Evolutionary conservation across 148 eudicot genomes (phyloP).

Genomic region (Nepenthes mirabilis): DNA sequence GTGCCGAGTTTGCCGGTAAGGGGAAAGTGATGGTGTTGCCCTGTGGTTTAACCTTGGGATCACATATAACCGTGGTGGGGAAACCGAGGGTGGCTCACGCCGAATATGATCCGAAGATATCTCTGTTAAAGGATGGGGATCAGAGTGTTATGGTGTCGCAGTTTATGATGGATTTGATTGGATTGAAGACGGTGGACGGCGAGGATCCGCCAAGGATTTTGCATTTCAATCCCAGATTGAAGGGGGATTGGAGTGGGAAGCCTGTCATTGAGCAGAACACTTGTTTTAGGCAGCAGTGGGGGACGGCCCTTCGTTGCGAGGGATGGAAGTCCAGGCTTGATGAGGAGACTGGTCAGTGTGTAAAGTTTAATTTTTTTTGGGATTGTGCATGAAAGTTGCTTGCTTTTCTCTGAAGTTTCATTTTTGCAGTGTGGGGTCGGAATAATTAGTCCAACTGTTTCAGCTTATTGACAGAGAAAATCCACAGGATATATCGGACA

Average conservation of each 20-base stretch:
- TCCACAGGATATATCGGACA: no score
- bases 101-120: conserved; percentile 62
- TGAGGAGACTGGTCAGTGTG: conserved; percentile 85
- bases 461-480: no score
- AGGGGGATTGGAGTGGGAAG: conserved; percentile 87
- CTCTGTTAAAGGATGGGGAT: conserved; percentile 50
- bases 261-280: conserved; percentile 92
- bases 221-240: conserved; percentile 83
- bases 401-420: not conserved
- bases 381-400: not conserved
- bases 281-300: conserved; percentile 90
- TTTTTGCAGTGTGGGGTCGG: not conserved
- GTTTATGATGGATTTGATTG: conserved; percentile 83
- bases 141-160: conserved; percentile 62
- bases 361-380: conserved; percentile 2
- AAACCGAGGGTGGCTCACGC: conserved; percentile 57
- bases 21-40: conserved; percentile 55
- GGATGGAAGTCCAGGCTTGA: conserved; percentile 63
- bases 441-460: not conserved
- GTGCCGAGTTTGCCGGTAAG: conserved; percentile 7
- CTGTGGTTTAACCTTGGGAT: conserved; percentile 79
- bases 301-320: conserved; percentile 60
- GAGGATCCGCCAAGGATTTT: conserved; percentile 84
- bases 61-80: conserved; percentile 66
- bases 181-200: conserved; percentile 72